phyloP scores from a whole-genome alignment of 148 eudicot genomes.

The Nepenthes gracilis region DNA sequence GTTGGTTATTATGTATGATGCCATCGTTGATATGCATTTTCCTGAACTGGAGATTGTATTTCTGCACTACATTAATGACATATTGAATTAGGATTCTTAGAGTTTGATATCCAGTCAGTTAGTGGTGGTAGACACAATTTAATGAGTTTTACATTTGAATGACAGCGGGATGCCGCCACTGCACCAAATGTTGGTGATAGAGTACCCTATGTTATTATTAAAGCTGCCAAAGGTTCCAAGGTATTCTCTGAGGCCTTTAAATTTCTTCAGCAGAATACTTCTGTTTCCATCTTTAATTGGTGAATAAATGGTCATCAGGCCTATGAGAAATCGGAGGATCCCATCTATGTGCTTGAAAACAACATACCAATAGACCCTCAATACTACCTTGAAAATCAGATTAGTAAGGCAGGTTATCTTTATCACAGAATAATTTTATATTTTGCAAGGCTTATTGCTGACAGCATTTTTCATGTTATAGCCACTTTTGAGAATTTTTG shows the following conservation, averaged over 20 bases:
- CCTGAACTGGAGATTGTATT: no score
- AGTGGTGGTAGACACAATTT: no score
- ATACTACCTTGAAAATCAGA: slow-evolving; percentile 96
- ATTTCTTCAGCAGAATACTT: slow-evolving; percentile 2
- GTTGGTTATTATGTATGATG: no score
- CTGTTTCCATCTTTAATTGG: slow-evolving; percentile 7
- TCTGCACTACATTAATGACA: no score
- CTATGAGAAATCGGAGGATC: slow-evolving; percentile 96
- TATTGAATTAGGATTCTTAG: no score
- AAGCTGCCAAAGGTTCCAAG: slow-evolving; percentile 99
- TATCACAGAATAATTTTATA: neutral
- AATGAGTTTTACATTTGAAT: slow-evolving; percentile 6
- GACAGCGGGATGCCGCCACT: slow-evolving; percentile 97
- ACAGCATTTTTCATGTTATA: slow-evolving; percentile 27
- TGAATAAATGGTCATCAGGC: slow-evolving; percentile 50
- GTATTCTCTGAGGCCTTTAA: slow-evolving; percentile 21
- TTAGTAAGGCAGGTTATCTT: slow-evolving; percentile 64
- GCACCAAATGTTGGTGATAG: slow-evolving; percentile 98
- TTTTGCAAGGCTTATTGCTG: slow-evolving; percentile 8
- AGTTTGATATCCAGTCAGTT: no score
- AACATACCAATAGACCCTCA: slow-evolving; percentile 94
- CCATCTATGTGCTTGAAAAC: slow-evolving; percentile 89
- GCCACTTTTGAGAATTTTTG: slow-evolving; percentile 97
- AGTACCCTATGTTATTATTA: slow-evolving; percentile 92
- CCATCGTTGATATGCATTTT: no score